Percentiles rank a stretch among this genome's conserved stretches.
phyloP scores from a whole-genome alignment of 2,329 filamentous ascomycete genomes.

The Metarhizium rileyi region DNA sequence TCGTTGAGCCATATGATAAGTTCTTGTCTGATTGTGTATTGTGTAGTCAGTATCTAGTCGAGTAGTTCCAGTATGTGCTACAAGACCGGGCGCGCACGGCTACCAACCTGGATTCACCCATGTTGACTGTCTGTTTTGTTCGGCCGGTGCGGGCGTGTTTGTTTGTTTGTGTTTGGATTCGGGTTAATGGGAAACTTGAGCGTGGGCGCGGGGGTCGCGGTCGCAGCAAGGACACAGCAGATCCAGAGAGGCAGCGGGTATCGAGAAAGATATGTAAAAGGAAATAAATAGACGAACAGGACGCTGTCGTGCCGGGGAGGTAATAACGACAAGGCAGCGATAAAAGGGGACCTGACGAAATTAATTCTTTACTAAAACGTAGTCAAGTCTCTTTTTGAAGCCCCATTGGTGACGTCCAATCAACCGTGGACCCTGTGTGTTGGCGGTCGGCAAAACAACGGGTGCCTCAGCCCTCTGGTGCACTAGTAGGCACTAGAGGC shows the following conservation, averaged over 20 bases:
- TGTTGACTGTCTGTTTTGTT: constrained; percentile 23
- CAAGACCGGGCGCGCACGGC: not conserved
- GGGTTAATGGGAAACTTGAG: not conserved
- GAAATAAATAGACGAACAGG: not conserved
- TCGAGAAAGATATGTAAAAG: constrained; percentile 2
- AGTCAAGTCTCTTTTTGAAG: too few relatives aligned
- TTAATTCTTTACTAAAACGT: constrained; percentile 4
- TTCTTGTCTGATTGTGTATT: constrained; percentile 69
- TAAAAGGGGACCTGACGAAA: constrained; percentile 10
- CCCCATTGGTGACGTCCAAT: constrained; percentile 26
- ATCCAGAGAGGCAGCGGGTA: not conserved
- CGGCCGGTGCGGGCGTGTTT: not conserved
- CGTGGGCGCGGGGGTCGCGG: not conserved
- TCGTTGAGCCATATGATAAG: constrained; percentile 94
- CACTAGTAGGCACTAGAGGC: not conserved
- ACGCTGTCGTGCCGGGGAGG: constrained; percentile 1
- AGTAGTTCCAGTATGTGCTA: not conserved
- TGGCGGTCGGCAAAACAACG: constrained; percentile 13
- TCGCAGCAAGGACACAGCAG: not conserved
- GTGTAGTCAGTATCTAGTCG: constrained; percentile 14
- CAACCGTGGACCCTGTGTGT: constrained; percentile 21
- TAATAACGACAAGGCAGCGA: constrained; percentile 6
- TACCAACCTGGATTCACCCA: constrained; percentile 39
- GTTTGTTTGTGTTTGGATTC: not conserved
- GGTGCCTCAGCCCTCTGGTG: not conserved